Conservation (phyloP, 2,329 filamentous ascomycete species). For the Cryphonectria radicalis region DNA sequence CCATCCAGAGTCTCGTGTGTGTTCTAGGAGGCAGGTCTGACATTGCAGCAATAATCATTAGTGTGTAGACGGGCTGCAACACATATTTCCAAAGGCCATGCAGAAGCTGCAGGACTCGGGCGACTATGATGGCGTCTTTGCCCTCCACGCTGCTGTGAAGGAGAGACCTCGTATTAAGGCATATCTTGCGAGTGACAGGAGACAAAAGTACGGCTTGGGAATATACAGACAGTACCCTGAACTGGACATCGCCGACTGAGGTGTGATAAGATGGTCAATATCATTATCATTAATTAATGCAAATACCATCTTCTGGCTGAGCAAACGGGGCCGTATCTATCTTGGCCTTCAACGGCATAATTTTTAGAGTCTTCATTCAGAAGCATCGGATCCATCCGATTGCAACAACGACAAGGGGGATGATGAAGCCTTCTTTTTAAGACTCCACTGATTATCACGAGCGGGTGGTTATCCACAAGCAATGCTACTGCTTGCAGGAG, state of each 20-base stretch:
- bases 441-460: not conserved
- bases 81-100: constrained; percentile 73
- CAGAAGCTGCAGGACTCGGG: constrained; percentile 55
- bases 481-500: not conserved
- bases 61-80: constrained; percentile 62
- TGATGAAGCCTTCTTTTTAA: not conserved
- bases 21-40: not conserved
- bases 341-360: not conserved
- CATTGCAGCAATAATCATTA: constrained; percentile 36
- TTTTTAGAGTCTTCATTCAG: not conserved
- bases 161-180: constrained; percentile 66
- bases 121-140: constrained; percentile 65
- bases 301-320: not conserved
- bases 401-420: not conserved
- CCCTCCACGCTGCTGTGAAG: constrained; percentile 66
- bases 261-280: not conserved
- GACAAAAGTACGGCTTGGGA: constrained; percentile 64
- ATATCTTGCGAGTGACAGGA: constrained; percentile 69
- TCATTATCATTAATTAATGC: not conserved
- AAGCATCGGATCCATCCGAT: not conserved
- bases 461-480: not conserved
- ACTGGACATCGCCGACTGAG: constrained; percentile 57
- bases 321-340: not conserved
- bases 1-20: not conserved
- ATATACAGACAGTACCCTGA: constrained; percentile 77